Evolutionary conservation across 2,329 filamentous ascomycete genomes (phyloP).

Genomic region (Trichophyton verrucosum): DNA sequence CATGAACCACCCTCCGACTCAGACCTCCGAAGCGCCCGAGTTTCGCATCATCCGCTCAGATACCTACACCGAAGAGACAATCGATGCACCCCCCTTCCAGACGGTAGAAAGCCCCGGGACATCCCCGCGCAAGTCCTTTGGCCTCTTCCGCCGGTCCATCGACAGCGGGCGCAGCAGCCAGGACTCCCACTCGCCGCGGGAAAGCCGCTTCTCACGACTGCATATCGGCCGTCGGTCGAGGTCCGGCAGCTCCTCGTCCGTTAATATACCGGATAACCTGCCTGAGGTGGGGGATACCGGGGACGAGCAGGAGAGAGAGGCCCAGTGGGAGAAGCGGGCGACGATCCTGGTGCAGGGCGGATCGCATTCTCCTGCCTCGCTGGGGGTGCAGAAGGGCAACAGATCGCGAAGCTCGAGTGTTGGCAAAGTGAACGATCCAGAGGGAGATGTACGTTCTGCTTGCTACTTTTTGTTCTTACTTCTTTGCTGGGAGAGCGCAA

Average conservation of each 20-base stretch:
- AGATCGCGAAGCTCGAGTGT: conserved; percentile 24
- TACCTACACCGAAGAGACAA: conserved; percentile 65
- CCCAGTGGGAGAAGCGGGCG: conserved; percentile 83
- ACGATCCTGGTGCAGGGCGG: conserved; percentile 66
- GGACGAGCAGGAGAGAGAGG: conserved; percentile 47
- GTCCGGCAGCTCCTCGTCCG: conserved; percentile 46
- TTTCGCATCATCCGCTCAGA: conserved; percentile 80
- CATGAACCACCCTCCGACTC: conserved; percentile 2
- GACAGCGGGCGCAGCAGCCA: neutral
- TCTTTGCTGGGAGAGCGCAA: neutral
- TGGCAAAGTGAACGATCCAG: conserved; percentile 20
- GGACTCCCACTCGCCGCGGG: conserved; percentile 9
- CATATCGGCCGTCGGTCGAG: conserved; percentile 45
- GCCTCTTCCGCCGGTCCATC: conserved; percentile 23
- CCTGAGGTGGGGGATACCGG: conserved; percentile 53
- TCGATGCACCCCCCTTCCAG: conserved; percentile 50
- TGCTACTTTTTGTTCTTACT: neutral
- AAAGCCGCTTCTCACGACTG: conserved; percentile 49
- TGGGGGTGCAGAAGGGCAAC: neutral
- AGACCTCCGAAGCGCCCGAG: conserved; percentile 40
- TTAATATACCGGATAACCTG: conserved; percentile 65
- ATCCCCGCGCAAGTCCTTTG: conserved; percentile 20
- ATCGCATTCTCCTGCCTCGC: neutral
- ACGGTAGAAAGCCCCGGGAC: conserved; percentile 9
- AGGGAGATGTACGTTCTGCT: conserved; percentile 25